Evolutionary conservation across 2,329 filamentous ascomycete species (phyloP), one percentile per base, ranked within the genome.

Genomic region (Zymoseptoria brevis): DNA sequence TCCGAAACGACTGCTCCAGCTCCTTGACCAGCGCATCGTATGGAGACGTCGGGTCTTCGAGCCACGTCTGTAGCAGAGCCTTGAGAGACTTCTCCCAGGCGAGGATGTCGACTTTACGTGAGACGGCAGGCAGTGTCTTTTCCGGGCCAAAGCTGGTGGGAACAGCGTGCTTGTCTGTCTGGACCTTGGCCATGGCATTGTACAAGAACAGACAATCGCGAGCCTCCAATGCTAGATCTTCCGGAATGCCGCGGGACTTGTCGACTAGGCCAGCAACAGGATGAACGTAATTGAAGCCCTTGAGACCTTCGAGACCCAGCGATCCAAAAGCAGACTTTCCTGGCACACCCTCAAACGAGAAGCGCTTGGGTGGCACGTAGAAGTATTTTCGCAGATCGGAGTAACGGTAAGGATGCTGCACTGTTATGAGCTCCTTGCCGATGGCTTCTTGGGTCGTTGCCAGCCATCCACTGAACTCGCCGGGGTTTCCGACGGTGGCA

Each of bases 331-430:
- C 66, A 68, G 59, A 67, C 22, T 75, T 69, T 4, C 74, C 71
- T 21, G 75, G 75, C 0, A 88, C 71, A 0, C 82, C 83, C 9
- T 77, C 67, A 65, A 88, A 87, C 0, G 69, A 59, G 54, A 80
- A 80, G 1, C 66, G 58, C 48, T 73, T 68, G 0, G 79, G 79
- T 2, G 84, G 79, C 0, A 77, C 71, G 70, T 88, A 90, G 41
- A 84, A 72, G 65, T 88, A 91, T 67, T 90, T 90, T n/a, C 88
- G 80, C 1, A 93, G 75, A 69, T 93, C 88, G 0, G 87, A 91
- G 72, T 91, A 92, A 53, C 89, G 80, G 41, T 85, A 81, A 1
- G 77, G 76, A 67, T 92, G 87, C 50, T 85, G 76, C 11, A 92
- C 82, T 80, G 88, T 88, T 21, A 81, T 82, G 13, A 92, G 69